Evolutionary conservation across 129 eudicot genomes (phyloP).

Genomic region (Pseudognaphalium luteoalbum): DNA sequence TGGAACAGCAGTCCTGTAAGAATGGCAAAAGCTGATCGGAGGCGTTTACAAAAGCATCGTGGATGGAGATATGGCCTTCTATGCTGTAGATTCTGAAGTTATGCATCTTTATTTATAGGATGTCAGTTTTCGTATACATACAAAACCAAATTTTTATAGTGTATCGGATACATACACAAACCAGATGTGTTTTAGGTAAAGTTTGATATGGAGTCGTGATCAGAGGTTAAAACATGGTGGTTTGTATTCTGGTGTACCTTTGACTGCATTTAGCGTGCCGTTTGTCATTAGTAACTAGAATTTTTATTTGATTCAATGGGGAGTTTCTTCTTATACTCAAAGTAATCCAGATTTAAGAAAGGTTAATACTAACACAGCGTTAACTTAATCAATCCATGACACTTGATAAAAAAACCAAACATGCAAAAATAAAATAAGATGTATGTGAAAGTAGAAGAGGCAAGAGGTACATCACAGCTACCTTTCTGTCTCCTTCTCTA

Average conservation of each 20-base stretch:
- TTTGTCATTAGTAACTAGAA: slow-evolving; percentile 11
- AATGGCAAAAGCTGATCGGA: slow-evolving; percentile 75
- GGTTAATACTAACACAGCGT: background rate
- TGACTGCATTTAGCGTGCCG: slow-evolving; percentile 1
- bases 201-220: slow-evolving; percentile 31
- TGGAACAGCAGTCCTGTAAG: slow-evolving; percentile 93
- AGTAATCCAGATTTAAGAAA: background rate
- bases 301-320: background rate
- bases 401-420: background rate
- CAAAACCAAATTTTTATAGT: slow-evolving; percentile 13
- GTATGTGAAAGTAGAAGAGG: slow-evolving; percentile 25
- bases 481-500: slow-evolving; percentile 28
- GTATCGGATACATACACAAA: slow-evolving; percentile 35
- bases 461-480: slow-evolving; percentile 33
- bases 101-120: slow-evolving; percentile 33
- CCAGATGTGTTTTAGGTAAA: slow-evolving; percentile 27
- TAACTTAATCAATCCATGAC: background rate
- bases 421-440: background rate
- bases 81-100: slow-evolving; percentile 81
- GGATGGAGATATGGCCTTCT: slow-evolving; percentile 69
- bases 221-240: slow-evolving; percentile 21
- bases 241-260: slow-evolving; percentile 2
- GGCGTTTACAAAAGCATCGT: slow-evolving; percentile 49
- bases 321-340: background rate
- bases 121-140: slow-evolving; percentile 28